phyloP scores from a whole-genome alignment of 1,139 yeast genomes.

The Magnusiomyces ingens region DNA sequence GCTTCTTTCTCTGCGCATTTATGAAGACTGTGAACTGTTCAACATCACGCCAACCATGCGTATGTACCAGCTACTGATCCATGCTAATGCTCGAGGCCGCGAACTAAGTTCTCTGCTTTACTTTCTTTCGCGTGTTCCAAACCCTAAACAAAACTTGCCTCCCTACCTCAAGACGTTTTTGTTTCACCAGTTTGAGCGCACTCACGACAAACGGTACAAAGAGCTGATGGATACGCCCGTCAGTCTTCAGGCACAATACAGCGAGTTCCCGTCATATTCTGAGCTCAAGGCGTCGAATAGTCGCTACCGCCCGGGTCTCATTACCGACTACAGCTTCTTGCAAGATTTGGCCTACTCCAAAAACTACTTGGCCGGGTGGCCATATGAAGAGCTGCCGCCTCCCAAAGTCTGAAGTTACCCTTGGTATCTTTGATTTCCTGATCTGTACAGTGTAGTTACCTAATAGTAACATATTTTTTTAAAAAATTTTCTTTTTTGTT shows the following conservation, averaged over 20 bases:
- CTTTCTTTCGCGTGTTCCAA: constrained; percentile 17
- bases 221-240: background rate
- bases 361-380: background rate
- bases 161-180: background rate
- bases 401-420: too few species aligned
- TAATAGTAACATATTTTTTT: too few species aligned
- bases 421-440: too few species aligned
- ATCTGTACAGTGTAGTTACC: too few species aligned
- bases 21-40: constrained; percentile 18
- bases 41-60: constrained; percentile 19
- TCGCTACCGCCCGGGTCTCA: background rate
- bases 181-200: background rate
- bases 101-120: constrained; percentile 20
- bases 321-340: background rate
- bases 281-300: background rate
- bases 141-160: background rate
- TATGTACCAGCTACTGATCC: constrained; percentile 24
- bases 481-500: too few species aligned
- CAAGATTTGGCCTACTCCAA: background rate
- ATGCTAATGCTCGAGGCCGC: constrained; percentile 24
- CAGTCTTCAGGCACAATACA: background rate
- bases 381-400: background rate
- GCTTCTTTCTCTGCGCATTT: constrained; percentile 23
- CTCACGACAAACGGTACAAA: background rate
- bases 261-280: background rate